Evolutionary conservation across 441 rosid genomes (phyloP).

Genomic region (Gossypium trilobum): DNA sequence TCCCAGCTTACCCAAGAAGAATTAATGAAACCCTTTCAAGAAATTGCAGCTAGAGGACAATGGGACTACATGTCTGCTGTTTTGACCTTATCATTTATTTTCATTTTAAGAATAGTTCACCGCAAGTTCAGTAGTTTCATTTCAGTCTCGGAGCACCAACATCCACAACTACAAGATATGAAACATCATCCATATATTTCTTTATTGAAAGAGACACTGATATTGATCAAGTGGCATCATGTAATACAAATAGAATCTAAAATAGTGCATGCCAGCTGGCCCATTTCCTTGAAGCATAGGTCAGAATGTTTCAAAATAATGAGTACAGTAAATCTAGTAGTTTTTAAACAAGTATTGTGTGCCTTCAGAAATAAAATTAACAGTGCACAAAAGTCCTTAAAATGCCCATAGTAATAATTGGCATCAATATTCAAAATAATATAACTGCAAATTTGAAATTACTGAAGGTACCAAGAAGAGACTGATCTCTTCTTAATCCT

Average conservation of each 20-base stretch:
- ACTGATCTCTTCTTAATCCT: not conserved
- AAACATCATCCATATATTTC: slow-evolving; percentile 4
- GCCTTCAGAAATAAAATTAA: not conserved
- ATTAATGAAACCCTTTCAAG: not conserved
- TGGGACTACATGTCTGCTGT: not conserved
- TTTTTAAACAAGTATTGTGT: not conserved
- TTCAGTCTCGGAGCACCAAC: not conserved
- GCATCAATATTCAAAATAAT: slow-evolving; percentile 2
- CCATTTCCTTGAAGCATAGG: not conserved
- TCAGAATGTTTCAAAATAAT: not conserved
- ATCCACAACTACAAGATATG: not conserved
- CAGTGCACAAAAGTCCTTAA: not conserved
- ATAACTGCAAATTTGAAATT: slow-evolving; percentile 5
- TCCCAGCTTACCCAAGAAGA: not conserved
- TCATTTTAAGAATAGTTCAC: not conserved
- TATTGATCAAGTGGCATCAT: not conserved
- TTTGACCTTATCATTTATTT: not conserved
- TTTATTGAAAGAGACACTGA: not conserved
- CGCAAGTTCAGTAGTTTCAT: not conserved
- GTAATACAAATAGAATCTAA: not conserved
- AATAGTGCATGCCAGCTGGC: not conserved
- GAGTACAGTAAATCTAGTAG: not conserved
- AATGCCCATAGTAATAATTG: not conserved
- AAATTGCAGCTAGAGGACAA: slow-evolving; percentile 1
- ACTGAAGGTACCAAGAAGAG: slow-evolving; percentile 2